phyloP scores from a whole-genome alignment of 2,329 filamentous ascomycete species.

The Pestalotiopsis fici region DNA sequence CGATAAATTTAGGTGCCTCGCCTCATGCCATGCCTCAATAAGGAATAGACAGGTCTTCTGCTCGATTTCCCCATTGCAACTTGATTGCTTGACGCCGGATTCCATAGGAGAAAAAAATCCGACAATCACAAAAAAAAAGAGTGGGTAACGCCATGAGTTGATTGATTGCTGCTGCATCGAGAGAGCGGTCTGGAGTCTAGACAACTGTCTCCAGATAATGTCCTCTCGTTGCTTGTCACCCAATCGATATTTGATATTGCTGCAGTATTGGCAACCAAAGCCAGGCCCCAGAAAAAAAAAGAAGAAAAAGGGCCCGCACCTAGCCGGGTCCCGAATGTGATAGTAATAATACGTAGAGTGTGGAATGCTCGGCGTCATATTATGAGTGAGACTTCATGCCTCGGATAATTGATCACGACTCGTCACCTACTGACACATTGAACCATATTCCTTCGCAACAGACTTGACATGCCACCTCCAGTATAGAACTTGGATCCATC shows the following conservation, averaged over 20 bases:
- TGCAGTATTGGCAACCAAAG: not conserved
- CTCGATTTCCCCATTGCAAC: not conserved
- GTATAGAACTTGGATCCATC: too few relatives aligned
- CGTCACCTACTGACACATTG: too few relatives aligned
- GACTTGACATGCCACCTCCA: too few relatives aligned
- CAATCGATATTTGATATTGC: not conserved
- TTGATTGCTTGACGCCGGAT: not conserved
- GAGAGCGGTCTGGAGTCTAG: not conserved
- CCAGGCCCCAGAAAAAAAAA: not conserved
- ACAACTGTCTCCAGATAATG: not conserved
- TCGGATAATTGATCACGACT: too few relatives aligned
- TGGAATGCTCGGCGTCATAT: too few relatives aligned
- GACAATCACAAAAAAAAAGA: not conserved
- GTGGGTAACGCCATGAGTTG: not conserved
- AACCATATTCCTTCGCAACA: too few relatives aligned
- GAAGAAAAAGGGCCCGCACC: not conserved
- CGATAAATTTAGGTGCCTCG: not conserved
- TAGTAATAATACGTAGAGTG: too few relatives aligned
- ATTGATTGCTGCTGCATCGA: not conserved
- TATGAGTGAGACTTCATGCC: too few relatives aligned
- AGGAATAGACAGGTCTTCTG: not conserved
- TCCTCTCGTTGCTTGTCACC: not conserved
- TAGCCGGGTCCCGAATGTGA: not conserved
- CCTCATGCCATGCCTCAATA: not conserved
- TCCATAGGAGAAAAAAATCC: not conserved